Percentiles rank a stretch among this genome's conserved stretches.
Evolutionary conservation across 2,329 filamentous ascomycete genomes (phyloP).

Genomic region (Parastagonospora avenae): DNA sequence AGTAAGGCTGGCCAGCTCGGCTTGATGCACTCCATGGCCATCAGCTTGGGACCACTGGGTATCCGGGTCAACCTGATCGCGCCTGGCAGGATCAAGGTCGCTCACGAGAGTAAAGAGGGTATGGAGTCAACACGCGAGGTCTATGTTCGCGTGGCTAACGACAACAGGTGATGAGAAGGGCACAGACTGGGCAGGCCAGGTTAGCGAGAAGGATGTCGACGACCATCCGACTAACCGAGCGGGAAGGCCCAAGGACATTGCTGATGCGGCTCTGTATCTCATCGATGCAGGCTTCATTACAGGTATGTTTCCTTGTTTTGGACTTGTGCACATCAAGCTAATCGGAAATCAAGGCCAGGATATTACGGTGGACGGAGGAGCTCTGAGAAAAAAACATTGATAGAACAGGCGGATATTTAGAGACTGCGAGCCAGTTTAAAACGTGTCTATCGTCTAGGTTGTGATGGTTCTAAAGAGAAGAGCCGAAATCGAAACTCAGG

Average conservation of each 20-base stretch:
- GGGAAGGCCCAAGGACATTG: conserved; percentile 53
- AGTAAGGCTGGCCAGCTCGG: conserved; percentile 60
- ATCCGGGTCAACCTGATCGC: conserved; percentile 57
- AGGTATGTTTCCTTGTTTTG: not conserved
- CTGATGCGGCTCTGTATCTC: conserved; percentile 51
- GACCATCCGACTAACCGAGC: conserved; percentile 53
- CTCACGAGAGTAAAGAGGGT: conserved; percentile 53
- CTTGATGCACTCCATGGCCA: conserved; percentile 57
- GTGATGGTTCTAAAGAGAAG: not conserved
- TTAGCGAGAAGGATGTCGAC: conserved; percentile 48
- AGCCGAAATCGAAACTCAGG: not conserved
- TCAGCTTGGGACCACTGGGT: conserved; percentile 50
- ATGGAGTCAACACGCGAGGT: not conserved
- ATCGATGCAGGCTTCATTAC: conserved; percentile 48
- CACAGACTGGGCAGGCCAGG: conserved; percentile 43
- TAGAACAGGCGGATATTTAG: not conserved
- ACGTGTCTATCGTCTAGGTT: not conserved
- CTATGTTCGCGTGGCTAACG: not conserved
- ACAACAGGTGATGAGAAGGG: conserved; percentile 47
- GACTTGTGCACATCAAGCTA: too few species aligned
- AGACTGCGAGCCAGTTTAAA: not conserved
- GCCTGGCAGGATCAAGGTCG: conserved; percentile 54
- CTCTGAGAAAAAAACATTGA: conserved; percentile 41
- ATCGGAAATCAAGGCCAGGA: conserved; percentile 30
- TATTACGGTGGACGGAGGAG: conserved; percentile 46